Evolutionary conservation across 345 rosid species (phyloP), one percentile per base, ranked within the genome.

Genomic region (Bruguiera gymnorhiza): DNA sequence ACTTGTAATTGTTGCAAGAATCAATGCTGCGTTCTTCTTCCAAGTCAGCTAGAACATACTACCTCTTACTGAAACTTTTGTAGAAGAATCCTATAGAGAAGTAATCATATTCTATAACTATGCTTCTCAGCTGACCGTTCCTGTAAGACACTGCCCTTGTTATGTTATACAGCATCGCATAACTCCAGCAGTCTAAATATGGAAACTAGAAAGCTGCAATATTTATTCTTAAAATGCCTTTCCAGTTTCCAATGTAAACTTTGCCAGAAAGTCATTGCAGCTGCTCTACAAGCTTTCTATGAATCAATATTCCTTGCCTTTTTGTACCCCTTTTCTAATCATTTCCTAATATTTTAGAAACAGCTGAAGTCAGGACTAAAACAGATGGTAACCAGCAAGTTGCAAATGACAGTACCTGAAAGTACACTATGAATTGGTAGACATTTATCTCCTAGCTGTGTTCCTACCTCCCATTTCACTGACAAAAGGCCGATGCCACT

Each of bases 1-100:
- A 61, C 75, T 78, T 83, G 76, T 68, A 39, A 65, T 68, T 70
- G 80, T 80, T 58, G 78, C 75, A 77, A 76, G 88, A 84, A 84
- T 80, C 51, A 54, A 81, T 79, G 66, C 85, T 69, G 76, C 65
- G 32, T 64, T 82, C 79, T 80, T 72, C 77, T 73, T 72, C 57
- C 37, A 16, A 43, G 63, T 61, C 52, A 36, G 39, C 56, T 52
- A 58, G 51, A 23, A 58, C 70, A 58, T 48, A 27, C 51, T 4
- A 56, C 75, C 66, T 20, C 16, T 20, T n/a, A 62, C 62, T 62
- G 30, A 56, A 56, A 66, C 73, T 75, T 34, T 34, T 68, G 68
- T 62, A 66, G 24, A 73, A 73, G 31, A 75, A 63, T 66, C 60
- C 63, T 23, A 13, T 52, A 52, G 73, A 70, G 48, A 39, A 46